Evolutionary conservation across 768 basidiomycete genomes (phyloP), one percentile per base, ranked within the genome.

Genomic region (Porpolomopsis calyptriformis): DNA sequence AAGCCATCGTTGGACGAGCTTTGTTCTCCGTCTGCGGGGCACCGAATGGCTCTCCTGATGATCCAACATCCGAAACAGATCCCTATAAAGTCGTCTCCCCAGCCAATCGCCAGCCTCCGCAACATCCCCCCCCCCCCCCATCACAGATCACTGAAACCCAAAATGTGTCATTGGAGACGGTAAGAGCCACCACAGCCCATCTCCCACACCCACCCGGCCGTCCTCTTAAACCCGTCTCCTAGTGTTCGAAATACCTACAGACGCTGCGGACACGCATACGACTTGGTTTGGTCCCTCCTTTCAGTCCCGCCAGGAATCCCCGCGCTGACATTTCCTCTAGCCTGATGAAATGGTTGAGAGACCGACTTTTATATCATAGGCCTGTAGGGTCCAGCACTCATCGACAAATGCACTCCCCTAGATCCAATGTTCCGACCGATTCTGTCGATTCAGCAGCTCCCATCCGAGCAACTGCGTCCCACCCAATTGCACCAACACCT

Each of bases 111-210:
- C 22, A 26, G 43, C 39, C 47, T 14, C 29, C 29, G 7, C 29
- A 14, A 31, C 29, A 31, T 44, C 43, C 2, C 25, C 23, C 52
- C 51, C 49, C 53, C 55, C 53, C 50, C 49, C 52, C 52, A 52
- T 55, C 53, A 47, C 45, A 49, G 49, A 48, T 55, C 47, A 52
- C 41, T 48, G 38, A 36, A 52, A 53, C n/a, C n/a, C n/a, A n/a
- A 49, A 50, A 86, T 87, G 85, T 87, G 85, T 59, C 72, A 68
- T 60, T 79, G 71, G 72, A 74, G 82, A 68, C 80, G 82, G 85
- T 85, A 51, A 56, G 72, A 56, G 16, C 12, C 37, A 25, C 38
- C n/a, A 38, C 27, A 40, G 11, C 12, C 11, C n/a, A n/a, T 29
- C 40, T 52, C 37, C 23, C 23, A 45, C 43, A 25, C 41, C 45